Percentiles rank a stretch among this genome's conserved stretches.
phyloP scores from a whole-genome alignment of 192 early-diverging fungal genomes.

The Umbelopsis sp. region DNA sequence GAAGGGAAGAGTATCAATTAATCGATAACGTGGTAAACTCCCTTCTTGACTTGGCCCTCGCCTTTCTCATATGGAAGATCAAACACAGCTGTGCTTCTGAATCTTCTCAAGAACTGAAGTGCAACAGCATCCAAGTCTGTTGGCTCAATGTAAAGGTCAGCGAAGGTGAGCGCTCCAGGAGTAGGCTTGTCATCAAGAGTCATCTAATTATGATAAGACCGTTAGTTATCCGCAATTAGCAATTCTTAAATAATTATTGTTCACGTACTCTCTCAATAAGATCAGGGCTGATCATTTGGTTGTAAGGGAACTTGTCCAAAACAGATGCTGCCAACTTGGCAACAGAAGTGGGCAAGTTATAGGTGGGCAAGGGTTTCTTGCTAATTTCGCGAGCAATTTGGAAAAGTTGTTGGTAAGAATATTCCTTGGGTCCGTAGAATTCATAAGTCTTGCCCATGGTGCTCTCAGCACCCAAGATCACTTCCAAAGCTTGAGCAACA shows the following conservation, averaged over 20 bases:
- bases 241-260: background rate
- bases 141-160: conserved; percentile 84
- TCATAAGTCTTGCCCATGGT: conserved; percentile 88
- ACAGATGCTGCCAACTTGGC: conserved; percentile 68
- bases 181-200: conserved; percentile 71
- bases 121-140: conserved; percentile 79
- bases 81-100: conserved; percentile 69
- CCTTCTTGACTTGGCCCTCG: conserved; percentile 51
- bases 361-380: conserved; percentile 44
- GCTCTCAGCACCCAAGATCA: conserved; percentile 70
- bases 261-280: conserved; percentile 76
- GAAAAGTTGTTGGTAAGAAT: conserved; percentile 70
- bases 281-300: conserved; percentile 78
- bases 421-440: conserved; percentile 82
- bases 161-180: conserved; percentile 78
- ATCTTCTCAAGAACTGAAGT: conserved; percentile 82
- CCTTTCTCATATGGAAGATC: conserved; percentile 60
- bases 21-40: conserved; percentile 48
- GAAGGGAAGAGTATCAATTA: conserved; percentile 5
- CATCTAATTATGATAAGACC: conserved; percentile 48
- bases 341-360: conserved; percentile 70
- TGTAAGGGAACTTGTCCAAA: conserved; percentile 72
- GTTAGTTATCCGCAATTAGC: background rate
- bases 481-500: conserved; percentile 82
- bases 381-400: conserved; percentile 71